These are phyloP conservation scores for Trifolium dubium DNA, from an alignment of 306 rosid species.

Conservation along the genomic window DNA sequence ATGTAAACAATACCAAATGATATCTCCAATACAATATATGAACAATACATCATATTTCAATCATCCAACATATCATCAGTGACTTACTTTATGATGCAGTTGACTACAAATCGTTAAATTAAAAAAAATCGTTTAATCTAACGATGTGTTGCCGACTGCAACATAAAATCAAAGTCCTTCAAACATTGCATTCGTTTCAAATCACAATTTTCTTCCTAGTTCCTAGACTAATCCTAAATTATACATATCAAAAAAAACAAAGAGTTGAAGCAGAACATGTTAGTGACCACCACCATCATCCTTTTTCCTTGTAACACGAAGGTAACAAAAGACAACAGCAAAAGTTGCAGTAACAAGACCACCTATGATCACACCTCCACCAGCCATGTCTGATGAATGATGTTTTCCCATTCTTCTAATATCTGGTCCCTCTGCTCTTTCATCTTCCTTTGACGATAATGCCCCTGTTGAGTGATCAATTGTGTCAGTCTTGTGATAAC, in stretches of 20 bases:
- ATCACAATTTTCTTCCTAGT: constrained; percentile 13
- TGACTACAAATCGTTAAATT: background rate
- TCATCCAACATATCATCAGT: background rate
- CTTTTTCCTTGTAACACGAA: constrained; percentile 76
- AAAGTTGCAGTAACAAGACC: constrained; percentile 78
- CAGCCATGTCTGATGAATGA: constrained; percentile 68
- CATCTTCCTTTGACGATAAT: constrained; percentile 15
- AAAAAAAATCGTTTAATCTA: background rate
- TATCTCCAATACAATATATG: background rate
- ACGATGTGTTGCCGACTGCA: background rate
- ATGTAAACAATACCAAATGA: constrained; percentile 12
- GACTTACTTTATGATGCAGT: background rate
- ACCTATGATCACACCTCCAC: constrained; percentile 90
- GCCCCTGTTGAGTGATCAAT: background rate
- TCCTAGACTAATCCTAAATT: constrained; percentile 29
- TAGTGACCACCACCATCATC: constrained; percentile 38
- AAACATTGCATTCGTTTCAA: too few relatives aligned
- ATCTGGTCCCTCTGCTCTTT: constrained; percentile 61
- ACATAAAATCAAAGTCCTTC: background rate
- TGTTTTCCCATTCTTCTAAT: constrained; percentile 68
- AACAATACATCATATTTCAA: background rate
- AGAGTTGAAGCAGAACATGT: background rate
- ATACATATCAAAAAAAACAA: background rate
- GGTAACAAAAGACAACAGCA: constrained; percentile 86
- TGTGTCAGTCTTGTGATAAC: constrained; percentile 24